Evolutionary conservation across 1,139 yeast species (phyloP).

Genomic region (Blastobotrys indianensis): DNA sequence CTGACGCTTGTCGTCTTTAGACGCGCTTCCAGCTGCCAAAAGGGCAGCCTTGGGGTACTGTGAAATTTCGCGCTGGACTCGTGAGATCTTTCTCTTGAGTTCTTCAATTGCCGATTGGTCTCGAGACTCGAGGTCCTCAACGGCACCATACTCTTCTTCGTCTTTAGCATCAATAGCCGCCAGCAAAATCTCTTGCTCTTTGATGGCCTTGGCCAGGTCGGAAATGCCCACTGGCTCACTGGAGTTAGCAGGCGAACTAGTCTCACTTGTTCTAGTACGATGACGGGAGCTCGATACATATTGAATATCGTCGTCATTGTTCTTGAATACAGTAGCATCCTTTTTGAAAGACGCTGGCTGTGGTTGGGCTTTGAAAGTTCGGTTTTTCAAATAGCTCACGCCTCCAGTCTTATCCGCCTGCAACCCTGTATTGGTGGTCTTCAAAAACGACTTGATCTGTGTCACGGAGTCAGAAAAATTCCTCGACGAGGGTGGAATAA

Average conservation of each 20-base stretch:
- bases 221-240: slow-evolving; percentile 29
- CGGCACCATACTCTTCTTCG: slow-evolving; percentile 47
- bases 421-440: slow-evolving; percentile 26
- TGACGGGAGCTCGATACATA: slow-evolving; percentile 67
- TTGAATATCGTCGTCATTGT: slow-evolving; percentile 52
- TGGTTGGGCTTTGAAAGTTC: slow-evolving; percentile 28
- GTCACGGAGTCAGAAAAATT: slow-evolving; percentile 42
- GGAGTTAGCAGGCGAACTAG: slow-evolving; percentile 15
- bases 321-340: slow-evolving; percentile 56
- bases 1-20: slow-evolving; percentile 38
- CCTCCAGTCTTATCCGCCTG: slow-evolving; percentile 20
- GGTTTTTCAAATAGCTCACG: slow-evolving; percentile 24
- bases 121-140: slow-evolving; percentile 35
- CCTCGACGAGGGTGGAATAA: slow-evolving; percentile 77
- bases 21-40: slow-evolving; percentile 27
- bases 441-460: slow-evolving; percentile 46
- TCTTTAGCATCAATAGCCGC: slow-evolving; percentile 71
- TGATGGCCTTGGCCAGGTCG: slow-evolving; percentile 55
- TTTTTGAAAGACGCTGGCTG: slow-evolving; percentile 32
- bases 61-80: slow-evolving; percentile 46
- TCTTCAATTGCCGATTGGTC: slow-evolving; percentile 55
- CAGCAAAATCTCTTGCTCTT: slow-evolving; percentile 63
- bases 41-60: slow-evolving; percentile 30
- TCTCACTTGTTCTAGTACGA: slow-evolving; percentile 27
- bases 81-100: slow-evolving; percentile 55